Evolutionary conservation across 495 filamentous ascomycete species (phyloP).

Genomic region (Saxophila tyrrhenica): DNA sequence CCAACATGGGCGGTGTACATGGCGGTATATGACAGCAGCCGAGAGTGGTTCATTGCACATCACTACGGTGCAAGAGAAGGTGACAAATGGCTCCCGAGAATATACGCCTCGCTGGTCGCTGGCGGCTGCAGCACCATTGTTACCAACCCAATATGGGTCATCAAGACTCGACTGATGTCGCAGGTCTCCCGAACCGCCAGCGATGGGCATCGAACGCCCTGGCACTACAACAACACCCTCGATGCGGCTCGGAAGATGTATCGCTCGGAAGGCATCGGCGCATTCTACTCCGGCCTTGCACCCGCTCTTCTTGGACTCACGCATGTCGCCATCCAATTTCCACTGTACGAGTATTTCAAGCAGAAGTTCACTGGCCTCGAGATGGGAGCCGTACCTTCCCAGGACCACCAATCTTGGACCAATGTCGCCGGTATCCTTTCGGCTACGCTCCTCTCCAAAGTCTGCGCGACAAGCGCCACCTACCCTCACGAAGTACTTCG

Average conservation of each 20-base stretch:
- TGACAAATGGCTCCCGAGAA: slow-evolving; percentile 50
- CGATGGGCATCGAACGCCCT: slow-evolving; percentile 56
- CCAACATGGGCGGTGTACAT: slow-evolving; percentile 98
- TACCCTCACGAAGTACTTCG: slow-evolving; percentile 96
- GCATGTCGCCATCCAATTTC: slow-evolving; percentile 96
- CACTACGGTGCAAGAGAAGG: slow-evolving; percentile 25
- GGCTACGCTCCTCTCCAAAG: slow-evolving; percentile 89
- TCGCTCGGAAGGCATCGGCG: slow-evolving; percentile 65
- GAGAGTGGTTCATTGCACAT: slow-evolving; percentile 50
- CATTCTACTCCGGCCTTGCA: slow-evolving; percentile 92
- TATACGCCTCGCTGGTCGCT: slow-evolving; percentile 73
- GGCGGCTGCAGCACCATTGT: slow-evolving; percentile 85
- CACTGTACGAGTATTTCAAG: slow-evolving; percentile 88
- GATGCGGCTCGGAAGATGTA: slow-evolving; percentile 97
- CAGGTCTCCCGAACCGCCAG: slow-evolving; percentile 45
- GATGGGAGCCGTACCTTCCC: slow-evolving; percentile 54
- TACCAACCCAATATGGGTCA: slow-evolving; percentile 99
- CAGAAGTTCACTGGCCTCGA: slow-evolving; percentile 75
- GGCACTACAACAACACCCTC: slow-evolving; percentile 77
- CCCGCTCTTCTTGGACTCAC: slow-evolving; percentile 86
- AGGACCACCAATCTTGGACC: background rate
- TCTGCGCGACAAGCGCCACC: slow-evolving; percentile 86
- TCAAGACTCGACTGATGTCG: slow-evolving; percentile 96
- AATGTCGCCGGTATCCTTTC: slow-evolving; percentile 67
- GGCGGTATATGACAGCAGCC: slow-evolving; percentile 83